Conservation (phyloP, 148 eudicot genomes). For the Fagopyrum homotropicum region DNA sequence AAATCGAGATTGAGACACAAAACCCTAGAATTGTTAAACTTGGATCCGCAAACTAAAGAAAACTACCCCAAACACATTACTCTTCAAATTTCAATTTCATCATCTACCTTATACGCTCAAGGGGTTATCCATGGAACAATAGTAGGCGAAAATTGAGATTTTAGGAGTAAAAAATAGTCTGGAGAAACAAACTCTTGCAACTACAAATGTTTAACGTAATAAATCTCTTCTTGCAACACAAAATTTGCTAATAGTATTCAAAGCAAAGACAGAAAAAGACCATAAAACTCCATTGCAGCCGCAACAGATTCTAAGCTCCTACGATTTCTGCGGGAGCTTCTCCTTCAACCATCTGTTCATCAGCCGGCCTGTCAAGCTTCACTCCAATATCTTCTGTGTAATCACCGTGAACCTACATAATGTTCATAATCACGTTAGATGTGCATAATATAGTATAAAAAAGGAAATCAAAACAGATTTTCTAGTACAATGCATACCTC, state of each 20-base stretch:
- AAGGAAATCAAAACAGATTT: neutral
- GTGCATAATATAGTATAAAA: neutral
- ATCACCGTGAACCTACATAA: constrained; percentile 63
- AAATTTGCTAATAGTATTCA: neutral
- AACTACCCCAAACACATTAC: too few species aligned
- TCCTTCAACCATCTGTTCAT: constrained; percentile 45
- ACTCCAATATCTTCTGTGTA: constrained; percentile 63
- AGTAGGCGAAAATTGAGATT: neutral
- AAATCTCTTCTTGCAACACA: neutral
- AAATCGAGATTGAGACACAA: too few species aligned
- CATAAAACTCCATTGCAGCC: constrained; percentile 1
- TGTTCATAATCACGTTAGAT: neutral
- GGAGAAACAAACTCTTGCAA: constrained; percentile 1
- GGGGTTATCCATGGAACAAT: neutral
- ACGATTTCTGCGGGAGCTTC: constrained; percentile 38
- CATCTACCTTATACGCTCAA: too few species aligned
- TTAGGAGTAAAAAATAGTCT: neutral
- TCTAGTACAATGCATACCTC: constrained; percentile 22
- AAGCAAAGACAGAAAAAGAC: neutral
- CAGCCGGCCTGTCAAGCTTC: constrained; percentile 70
- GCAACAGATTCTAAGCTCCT: constrained; percentile 30
- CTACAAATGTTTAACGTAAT: neutral
- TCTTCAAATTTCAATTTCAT: too few species aligned
- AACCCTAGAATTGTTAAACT: too few species aligned
- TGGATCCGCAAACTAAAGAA: too few species aligned